Percentiles rank a stretch among this genome's conserved stretches.
These are phyloP conservation scores for Lactuca sativa DNA, from an alignment of 129 eudicot genomes.

Conservation along the genomic window DNA sequence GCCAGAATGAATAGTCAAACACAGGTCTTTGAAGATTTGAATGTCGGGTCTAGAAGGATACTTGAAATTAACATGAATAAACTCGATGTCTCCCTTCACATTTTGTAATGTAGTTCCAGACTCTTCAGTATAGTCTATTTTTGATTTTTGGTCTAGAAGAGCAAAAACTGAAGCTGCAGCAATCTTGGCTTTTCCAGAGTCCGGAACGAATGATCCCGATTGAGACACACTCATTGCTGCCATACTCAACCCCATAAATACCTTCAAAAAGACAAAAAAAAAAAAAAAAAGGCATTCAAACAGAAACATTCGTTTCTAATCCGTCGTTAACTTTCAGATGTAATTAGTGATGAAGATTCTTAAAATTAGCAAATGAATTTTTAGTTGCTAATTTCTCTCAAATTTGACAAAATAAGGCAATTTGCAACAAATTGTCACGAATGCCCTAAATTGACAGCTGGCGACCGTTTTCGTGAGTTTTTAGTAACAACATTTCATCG, in stretches of 20 bases:
- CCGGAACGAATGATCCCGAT: slow-evolving; percentile 36
- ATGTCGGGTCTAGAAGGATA: slow-evolving; percentile 34
- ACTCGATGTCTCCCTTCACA: slow-evolving; percentile 30
- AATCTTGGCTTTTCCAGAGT: slow-evolving; percentile 31
- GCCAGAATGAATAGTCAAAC: slow-evolving; percentile 29
- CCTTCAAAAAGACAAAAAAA: slow-evolving; percentile 12
- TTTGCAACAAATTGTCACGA: no score
- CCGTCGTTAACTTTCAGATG: no score
- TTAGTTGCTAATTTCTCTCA: no score
- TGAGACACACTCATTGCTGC: slow-evolving; percentile 35
- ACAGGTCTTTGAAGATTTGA: slow-evolving; percentile 32
- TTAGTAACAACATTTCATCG: no score
- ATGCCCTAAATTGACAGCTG: no score
- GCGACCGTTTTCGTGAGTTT: no score
- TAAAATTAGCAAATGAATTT: no score
- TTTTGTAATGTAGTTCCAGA: slow-evolving; percentile 29
- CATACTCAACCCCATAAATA: slow-evolving; percentile 38
- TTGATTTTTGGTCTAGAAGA: slow-evolving; percentile 37
- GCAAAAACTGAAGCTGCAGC: slow-evolving; percentile 29
- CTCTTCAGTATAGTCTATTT: slow-evolving; percentile 28
- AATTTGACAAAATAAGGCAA: no score
- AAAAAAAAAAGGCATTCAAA: no score
- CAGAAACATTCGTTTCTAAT: no score
- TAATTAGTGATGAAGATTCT: no score
- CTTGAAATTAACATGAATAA: slow-evolving; percentile 31